Evolutionary conservation across 2,329 filamentous ascomycete species (phyloP), one percentile per base, ranked within the genome.

Genomic region (Beauveria sp.): DNA sequence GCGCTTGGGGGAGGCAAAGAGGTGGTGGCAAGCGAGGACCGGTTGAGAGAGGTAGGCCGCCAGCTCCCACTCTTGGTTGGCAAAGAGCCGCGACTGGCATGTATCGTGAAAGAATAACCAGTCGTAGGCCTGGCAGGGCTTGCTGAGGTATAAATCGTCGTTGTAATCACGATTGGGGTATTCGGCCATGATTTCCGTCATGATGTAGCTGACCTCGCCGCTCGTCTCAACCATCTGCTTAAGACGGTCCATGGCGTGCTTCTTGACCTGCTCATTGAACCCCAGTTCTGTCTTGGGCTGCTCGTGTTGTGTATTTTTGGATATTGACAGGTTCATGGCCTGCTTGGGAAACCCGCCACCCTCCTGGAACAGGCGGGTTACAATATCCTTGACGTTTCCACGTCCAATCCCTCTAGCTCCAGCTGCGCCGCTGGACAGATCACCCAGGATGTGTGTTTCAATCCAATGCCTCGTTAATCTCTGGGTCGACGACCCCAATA

Each of bases 91-190:
- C 1, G 88, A 87, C 26, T 91, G 91, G 65, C 96, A 87, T 0
- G 80, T 79, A 69, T 98, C 95, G 74, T 97, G 90, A 74, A 99
- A 98, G 73, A 96, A 82, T 61, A 99, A 83, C 95, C 95, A 99
- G 70, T 97, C 93, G 73, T 96, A 96, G 0, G 91, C 91, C 72
- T 83, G 78, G 66, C 88, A 87, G 0, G 96, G 96, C 71, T 99
- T 99, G 40, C 88, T 90, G 38, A 99, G 85, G 67, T 91, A 88
- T 1, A 88, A 89, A 73, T 99, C 95, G 72, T 99, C 95, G 76
- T 97, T 96, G 75, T 89, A 99, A 22, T 92, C 87, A 67, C 92
- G 90, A 48, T 85, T 86, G 0, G 93, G 92, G 72, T 96, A 99
- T 66, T 89, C 84, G 24, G 89, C 81, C 70, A 97, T 96, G 68